Evolutionary conservation across 805 yeast genomes (phyloP).

Genomic region (Saccharomycopsis microspora): DNA sequence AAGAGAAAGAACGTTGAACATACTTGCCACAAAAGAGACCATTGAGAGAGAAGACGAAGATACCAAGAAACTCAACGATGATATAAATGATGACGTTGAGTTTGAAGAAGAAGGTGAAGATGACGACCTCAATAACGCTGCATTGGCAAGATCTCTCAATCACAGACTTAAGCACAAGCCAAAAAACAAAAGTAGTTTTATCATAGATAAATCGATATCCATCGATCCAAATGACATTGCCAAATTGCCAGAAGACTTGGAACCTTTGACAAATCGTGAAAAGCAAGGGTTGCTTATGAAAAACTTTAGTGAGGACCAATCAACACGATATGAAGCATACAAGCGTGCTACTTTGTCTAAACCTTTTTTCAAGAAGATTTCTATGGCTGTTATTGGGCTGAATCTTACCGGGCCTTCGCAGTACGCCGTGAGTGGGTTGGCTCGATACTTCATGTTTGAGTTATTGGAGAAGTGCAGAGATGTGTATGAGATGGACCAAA

Average conservation of each 20-base stretch:
- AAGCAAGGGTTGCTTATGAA: conserved; percentile 15
- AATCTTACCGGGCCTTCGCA: conserved; percentile 10
- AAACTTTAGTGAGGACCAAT: conserved; percentile 7
- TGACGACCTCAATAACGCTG: neutral
- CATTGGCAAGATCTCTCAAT: neutral
- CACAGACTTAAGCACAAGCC: neutral
- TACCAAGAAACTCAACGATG: neutral
- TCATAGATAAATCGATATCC: neutral
- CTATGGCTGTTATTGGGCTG: conserved; percentile 9
- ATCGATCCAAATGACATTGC: conserved; percentile 1
- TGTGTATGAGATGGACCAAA: conserved; percentile 10
- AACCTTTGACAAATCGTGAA: conserved; percentile 13
- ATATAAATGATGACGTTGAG: neutral
- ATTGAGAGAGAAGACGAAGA: conserved; percentile 13
- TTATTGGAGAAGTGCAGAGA: conserved; percentile 16
- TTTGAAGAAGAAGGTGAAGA: conserved; percentile 1
- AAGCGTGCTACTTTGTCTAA: conserved; percentile 11
- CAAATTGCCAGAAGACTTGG: conserved; percentile 4
- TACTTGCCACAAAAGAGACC: conserved; percentile 4
- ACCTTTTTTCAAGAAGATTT: conserved; percentile 13
- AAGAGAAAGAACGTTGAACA: conserved; percentile 3
- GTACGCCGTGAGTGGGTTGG: conserved; percentile 14
- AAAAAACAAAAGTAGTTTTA: neutral
- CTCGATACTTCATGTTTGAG: conserved; percentile 14
- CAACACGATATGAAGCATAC: conserved; percentile 13